Conservation (phyloP, 805 yeast species). For the Schwanniomyces vanrijiae region DNA sequence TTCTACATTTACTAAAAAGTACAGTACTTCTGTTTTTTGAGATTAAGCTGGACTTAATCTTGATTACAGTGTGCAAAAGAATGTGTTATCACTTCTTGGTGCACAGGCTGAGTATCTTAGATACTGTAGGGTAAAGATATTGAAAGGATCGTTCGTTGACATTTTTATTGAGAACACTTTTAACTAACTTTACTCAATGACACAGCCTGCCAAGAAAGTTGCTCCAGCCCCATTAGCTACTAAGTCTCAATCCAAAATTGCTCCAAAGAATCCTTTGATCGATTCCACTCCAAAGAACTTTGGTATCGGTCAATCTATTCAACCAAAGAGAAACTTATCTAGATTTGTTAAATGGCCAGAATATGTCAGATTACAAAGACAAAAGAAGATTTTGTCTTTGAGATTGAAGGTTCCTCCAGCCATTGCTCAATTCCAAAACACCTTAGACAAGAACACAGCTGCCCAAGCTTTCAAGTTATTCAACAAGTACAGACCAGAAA, state of each 20-base stretch:
- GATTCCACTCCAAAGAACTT: constrained; percentile 85
- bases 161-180: constrained; percentile 20
- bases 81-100: constrained; percentile 38
- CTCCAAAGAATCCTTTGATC: constrained; percentile 30
- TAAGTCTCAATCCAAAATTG: constrained; percentile 28
- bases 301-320: constrained; percentile 95
- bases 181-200: constrained; percentile 44
- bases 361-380: constrained; percentile 97
- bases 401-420: constrained; percentile 99
- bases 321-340: constrained; percentile 93
- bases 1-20: neutral
- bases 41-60: neutral
- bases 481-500: constrained; percentile 99
- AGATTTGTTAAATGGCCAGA: constrained; percentile 99
- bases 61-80: constrained; percentile 9
- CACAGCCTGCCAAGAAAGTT: constrained; percentile 57
- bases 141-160: constrained; percentile 25
- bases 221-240: constrained; percentile 48
- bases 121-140: constrained; percentile 40
- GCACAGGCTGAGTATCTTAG: constrained; percentile 45
- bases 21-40: neutral
- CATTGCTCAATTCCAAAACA: constrained; percentile 92
- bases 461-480: constrained; percentile 93
- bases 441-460: constrained; percentile 98
- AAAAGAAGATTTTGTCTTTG: constrained; percentile 90